A percentile compares a stretch with the other conserved stretches of the same genome.
Conservation (phyloP, 106 monocot genomes). For the Amphibolis antarctica region DNA sequence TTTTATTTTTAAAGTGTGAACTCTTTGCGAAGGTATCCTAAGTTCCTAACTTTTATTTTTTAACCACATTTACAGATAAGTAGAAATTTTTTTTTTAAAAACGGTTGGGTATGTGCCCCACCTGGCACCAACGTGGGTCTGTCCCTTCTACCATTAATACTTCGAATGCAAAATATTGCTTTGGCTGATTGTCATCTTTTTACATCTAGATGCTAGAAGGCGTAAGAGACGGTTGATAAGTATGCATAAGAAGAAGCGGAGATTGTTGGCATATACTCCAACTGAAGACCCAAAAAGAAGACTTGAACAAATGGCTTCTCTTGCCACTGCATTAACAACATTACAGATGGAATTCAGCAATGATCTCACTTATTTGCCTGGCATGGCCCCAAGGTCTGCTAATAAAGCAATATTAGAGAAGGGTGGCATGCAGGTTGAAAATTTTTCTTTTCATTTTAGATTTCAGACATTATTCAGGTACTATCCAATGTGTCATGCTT, state of each 20-base stretch:
- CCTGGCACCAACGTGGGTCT: no score
- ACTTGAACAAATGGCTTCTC: conserved; percentile 76
- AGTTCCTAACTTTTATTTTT: no score
- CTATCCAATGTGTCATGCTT: no score
- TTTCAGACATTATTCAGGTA: neutral
- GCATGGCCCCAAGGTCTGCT: conserved; percentile 52
- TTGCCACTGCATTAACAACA: conserved; percentile 69
- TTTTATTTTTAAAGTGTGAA: no score
- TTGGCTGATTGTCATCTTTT: neutral
- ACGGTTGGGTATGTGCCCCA: no score
- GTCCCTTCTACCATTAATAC: no score
- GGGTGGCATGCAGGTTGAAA: conserved; percentile 84
- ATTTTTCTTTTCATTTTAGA: neutral
- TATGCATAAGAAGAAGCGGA: conserved; percentile 56
- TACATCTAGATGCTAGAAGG: conserved; percentile 33
- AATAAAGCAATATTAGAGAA: conserved; percentile 56
- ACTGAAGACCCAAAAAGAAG: conserved; percentile 38
- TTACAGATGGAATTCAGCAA: conserved; percentile 68
- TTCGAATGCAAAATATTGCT: neutral
- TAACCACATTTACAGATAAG: no score
- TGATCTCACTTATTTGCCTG: conserved; percentile 60
- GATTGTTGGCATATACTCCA: conserved; percentile 58
- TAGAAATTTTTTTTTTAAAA: no score
- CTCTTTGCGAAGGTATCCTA: no score
- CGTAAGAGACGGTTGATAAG: conserved; percentile 47